Evolutionary conservation across 73 alveolate genomes (phyloP).

Genomic region (Paraurostyla sp.): DNA sequence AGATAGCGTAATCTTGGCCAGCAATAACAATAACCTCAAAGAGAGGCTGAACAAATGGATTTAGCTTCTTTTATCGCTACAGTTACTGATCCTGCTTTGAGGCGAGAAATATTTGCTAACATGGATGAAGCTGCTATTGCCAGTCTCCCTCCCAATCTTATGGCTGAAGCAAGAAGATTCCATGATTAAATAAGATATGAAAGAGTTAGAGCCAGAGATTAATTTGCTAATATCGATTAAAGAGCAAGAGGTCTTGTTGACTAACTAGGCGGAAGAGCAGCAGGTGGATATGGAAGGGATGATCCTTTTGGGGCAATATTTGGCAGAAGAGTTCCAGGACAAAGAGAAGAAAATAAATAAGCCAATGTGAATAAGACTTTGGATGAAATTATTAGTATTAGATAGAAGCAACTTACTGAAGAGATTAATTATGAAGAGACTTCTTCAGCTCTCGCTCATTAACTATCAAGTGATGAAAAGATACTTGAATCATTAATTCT

Average conservation of each 20-base stretch:
- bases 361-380: not conserved
- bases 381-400: not conserved
- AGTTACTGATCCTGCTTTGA: slow-evolving; percentile 68
- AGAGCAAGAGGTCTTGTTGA: slow-evolving; percentile 30
- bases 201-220: slow-evolving; percentile 34
- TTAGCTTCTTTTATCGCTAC: slow-evolving; percentile 79
- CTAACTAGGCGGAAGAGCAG: not conserved
- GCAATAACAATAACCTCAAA: not conserved
- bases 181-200: slow-evolving; percentile 57
- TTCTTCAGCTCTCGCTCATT: not conserved
- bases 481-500: slow-evolving; percentile 3
- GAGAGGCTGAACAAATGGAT: slow-evolving; percentile 77
- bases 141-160: slow-evolving; percentile 83
- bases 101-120: slow-evolving; percentile 72
- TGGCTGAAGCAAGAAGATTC: slow-evolving; percentile 88
- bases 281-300: not conserved
- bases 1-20: slow-evolving; percentile 63
- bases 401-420: slow-evolving; percentile 6
- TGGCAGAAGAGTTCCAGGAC: not conserved
- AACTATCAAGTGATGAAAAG: slow-evolving; percentile 45
- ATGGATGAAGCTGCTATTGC: slow-evolving; percentile 75
- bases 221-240: not conserved
- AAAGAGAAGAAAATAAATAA: not conserved
- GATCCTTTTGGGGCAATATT: not conserved
- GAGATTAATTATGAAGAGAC: slow-evolving; percentile 16